Evolutionary conservation across 192 early-diverging fungal species (phyloP).

Genomic region (Coemansia sp.): DNA sequence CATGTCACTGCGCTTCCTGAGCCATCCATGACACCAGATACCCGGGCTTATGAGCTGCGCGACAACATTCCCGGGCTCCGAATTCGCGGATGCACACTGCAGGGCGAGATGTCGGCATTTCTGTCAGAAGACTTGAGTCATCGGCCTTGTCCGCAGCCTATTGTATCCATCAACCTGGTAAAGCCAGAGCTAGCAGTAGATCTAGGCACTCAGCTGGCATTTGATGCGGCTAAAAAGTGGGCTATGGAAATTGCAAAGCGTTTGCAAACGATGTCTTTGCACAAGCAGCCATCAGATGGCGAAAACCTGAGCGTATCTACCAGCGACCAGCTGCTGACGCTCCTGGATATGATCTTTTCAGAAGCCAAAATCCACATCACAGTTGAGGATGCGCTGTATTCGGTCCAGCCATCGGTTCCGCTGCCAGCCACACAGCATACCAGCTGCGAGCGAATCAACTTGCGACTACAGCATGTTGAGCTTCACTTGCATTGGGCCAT

Average conservation of each 20-base stretch:
- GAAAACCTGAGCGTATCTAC: background rate
- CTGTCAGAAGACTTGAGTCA: constrained; percentile 47
- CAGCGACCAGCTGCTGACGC: constrained; percentile 24
- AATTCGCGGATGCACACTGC: constrained; percentile 31
- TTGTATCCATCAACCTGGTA: constrained; percentile 32
- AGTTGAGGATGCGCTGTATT: constrained; percentile 41
- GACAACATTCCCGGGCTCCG: constrained; percentile 30
- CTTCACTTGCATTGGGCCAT: constrained; percentile 40
- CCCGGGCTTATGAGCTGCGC: constrained; percentile 40
- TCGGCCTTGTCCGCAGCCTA: constrained; percentile 40
- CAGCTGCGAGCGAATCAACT: constrained; percentile 15
- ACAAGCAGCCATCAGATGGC: background rate
- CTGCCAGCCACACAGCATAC: background rate
- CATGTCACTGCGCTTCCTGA: constrained; percentile 38
- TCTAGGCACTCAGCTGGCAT: constrained; percentile 38
- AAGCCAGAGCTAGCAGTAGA: constrained; percentile 42
- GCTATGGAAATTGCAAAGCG: constrained; percentile 13
- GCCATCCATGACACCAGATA: constrained; percentile 48
- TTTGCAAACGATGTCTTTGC: constrained; percentile 16
- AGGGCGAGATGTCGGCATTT: constrained; percentile 53
- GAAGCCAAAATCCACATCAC: constrained; percentile 41
- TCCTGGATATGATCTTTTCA: constrained; percentile 37
- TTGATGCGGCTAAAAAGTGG: constrained; percentile 39
- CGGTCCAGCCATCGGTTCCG: constrained; percentile 30
- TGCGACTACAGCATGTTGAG: constrained; percentile 38